Evolutionary conservation across 2,329 filamentous ascomycete genomes (phyloP).

Genomic region (Nothophaeocryptopus gaeumannii): DNA sequence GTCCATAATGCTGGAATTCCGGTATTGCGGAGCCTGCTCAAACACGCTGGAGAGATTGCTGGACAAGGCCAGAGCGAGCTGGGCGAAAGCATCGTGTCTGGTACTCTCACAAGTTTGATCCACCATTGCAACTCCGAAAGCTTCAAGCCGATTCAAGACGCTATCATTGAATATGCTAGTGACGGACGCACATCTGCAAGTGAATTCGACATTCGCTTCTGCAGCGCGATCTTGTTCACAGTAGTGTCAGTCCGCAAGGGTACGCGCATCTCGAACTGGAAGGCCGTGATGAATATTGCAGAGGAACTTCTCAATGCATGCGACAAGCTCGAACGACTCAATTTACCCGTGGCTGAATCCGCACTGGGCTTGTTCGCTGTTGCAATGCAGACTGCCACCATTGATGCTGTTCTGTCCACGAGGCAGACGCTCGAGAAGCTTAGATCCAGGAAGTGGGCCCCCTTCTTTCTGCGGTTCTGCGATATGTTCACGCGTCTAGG

Average conservation of each 20-base stretch:
- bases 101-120: constrained; percentile 74
- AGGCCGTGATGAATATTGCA: constrained; percentile 53
- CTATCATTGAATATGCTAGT: constrained; percentile 55
- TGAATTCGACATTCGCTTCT: constrained; percentile 42
- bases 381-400: constrained; percentile 70
- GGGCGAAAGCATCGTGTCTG: constrained; percentile 60
- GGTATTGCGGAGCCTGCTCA: constrained; percentile 53
- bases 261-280: constrained; percentile 70
- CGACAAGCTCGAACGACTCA: constrained; percentile 9
- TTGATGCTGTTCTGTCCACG: constrained; percentile 72
- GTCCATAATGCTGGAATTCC: constrained; percentile 57
- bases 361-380: constrained; percentile 56
- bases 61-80: constrained; percentile 9
- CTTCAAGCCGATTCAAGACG: constrained; percentile 65
- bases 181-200: constrained; percentile 35
- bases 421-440: constrained; percentile 65
- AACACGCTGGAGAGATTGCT: constrained; percentile 18
- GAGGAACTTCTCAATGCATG: constrained; percentile 32
- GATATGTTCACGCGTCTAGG: constrained; percentile 74
- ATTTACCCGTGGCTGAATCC: constrained; percentile 31
- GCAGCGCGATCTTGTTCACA: constrained; percentile 60
- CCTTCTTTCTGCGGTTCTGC: constrained; percentile 81
- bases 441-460: constrained; percentile 62
- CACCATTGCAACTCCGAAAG: constrained; percentile 76
- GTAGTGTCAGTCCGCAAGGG: constrained; percentile 79